Conservation (phyloP, 2,329 filamentous ascomycete genomes). For the Simplicillium sp. region DNA sequence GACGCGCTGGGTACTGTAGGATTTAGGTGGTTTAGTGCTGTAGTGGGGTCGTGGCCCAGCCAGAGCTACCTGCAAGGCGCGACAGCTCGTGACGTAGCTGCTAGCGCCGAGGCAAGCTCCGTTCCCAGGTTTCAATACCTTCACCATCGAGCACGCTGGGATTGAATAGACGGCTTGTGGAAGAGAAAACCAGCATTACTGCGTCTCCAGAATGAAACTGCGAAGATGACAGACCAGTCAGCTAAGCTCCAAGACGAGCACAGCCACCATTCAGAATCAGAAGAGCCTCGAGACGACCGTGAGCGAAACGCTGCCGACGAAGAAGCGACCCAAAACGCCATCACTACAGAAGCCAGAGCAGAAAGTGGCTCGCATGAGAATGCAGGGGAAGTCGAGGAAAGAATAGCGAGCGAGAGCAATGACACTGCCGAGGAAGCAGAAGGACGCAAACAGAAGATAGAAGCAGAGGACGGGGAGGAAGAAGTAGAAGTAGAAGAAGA, state of each 20-base stretch:
- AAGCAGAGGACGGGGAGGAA: conserved; percentile 35
- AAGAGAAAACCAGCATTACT: too few relatives aligned
- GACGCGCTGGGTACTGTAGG: not conserved
- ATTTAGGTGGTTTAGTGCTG: not conserved
- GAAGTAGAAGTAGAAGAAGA: conserved; percentile 34
- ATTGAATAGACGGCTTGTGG: too few relatives aligned
- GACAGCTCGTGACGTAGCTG: conserved; percentile 16
- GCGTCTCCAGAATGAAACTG: conserved; percentile 16
- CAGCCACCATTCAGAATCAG: conserved; percentile 5
- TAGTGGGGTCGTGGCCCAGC: too few relatives aligned
- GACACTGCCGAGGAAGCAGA: conserved; percentile 15
- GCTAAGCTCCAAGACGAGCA: conserved; percentile 20
- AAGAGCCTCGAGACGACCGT: conserved; percentile 5
- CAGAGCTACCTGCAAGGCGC: not conserved
- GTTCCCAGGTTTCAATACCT: conserved; percentile 11
- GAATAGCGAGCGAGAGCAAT: conserved; percentile 5
- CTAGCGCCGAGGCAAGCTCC: conserved; percentile 8
- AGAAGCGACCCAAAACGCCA: conserved; percentile 5
- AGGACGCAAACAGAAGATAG: conserved; percentile 22
- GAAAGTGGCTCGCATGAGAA: too few relatives aligned
- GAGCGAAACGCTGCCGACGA: conserved; percentile 1
- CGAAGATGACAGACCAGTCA: conserved; percentile 32
- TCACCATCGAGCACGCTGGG: too few relatives aligned
- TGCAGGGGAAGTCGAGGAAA: conserved; percentile 6
- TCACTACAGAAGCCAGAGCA: conserved; percentile 33